phyloP scores from a whole-genome alignment of 345 rosid genomes.

The Microthlaspi erraticum region DNA sequence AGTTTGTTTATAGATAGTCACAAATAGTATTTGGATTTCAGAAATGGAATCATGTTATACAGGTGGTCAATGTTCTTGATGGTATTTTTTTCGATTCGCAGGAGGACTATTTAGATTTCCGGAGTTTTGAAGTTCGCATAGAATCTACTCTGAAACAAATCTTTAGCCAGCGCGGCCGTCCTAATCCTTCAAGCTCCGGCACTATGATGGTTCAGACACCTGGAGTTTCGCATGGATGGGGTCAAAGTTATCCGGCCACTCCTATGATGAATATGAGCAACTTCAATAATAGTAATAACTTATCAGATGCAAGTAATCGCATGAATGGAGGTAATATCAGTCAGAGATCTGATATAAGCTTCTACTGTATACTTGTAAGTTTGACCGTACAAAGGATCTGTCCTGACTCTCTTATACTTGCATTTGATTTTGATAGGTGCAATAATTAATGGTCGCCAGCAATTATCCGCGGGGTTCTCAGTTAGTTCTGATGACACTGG shows the following conservation, averaged over 20 bases:
- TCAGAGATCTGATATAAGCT: conserved; percentile 55
- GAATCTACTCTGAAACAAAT: conserved; percentile 46
- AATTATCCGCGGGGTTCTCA: conserved; percentile 60
- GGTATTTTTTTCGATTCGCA: conserved; percentile 39
- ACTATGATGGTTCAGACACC: conserved; percentile 86
- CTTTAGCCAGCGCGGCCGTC: conserved; percentile 53
- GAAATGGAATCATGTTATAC: not conserved
- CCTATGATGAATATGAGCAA: conserved; percentile 65
- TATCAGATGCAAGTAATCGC: conserved; percentile 58
- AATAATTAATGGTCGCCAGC: conserved; percentile 70
- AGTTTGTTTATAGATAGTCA: conserved; percentile 20
- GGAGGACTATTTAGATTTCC: conserved; percentile 79
- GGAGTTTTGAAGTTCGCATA: conserved; percentile 69
- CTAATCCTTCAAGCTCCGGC: conserved; percentile 59
- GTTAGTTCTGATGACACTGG: conserved; percentile 66
- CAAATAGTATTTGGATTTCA: conserved; percentile 10
- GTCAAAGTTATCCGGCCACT: conserved; percentile 56
- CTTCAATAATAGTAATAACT: conserved; percentile 50
- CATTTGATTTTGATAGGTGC: conserved; percentile 54
- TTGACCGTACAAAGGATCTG: conserved; percentile 28
- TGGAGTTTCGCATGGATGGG: conserved; percentile 65
- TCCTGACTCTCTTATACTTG: not conserved
- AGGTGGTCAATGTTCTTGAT: conserved; percentile 8
- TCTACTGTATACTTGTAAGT: conserved; percentile 8
- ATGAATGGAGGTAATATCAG: conserved; percentile 57